These are phyloP conservation scores for Misopates orontium DNA, from an alignment of 257 asterid species.

Conservation along the genomic window DNA sequence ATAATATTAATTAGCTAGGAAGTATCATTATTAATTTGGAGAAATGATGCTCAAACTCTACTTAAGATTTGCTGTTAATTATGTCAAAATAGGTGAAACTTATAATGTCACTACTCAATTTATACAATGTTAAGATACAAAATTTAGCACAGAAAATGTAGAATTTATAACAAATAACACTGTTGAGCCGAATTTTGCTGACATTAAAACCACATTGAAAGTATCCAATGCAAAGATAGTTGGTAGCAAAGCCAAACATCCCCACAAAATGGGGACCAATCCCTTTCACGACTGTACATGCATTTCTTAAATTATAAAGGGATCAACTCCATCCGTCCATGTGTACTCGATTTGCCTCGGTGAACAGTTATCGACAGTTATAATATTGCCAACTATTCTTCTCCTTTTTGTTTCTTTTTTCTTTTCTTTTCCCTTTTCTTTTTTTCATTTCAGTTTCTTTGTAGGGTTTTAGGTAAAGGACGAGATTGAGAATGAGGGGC, in stretches of 20 bases:
- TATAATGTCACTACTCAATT: too few relatives aligned
- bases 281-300: neutral
- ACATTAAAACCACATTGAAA: neutral
- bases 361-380: neutral
- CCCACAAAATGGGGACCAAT: neutral
- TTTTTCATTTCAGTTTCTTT: too few relatives aligned
- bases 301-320: neutral
- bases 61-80: too few relatives aligned
- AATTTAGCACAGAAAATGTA: too few relatives aligned
- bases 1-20: too few relatives aligned
- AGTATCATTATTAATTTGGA: too few relatives aligned
- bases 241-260: neutral
- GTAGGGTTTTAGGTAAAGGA: neutral
- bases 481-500: neutral
- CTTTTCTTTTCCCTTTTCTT: neutral
- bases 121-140: too few relatives aligned
- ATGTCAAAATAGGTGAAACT: too few relatives aligned
- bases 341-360: neutral
- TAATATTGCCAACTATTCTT: neutral
- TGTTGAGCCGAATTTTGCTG: too few relatives aligned
- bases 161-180: too few relatives aligned
- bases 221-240: neutral
- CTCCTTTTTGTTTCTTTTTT: neutral
- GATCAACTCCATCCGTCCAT: neutral
- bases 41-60: too few relatives aligned